These are phyloP conservation scores for Fusarium graminum DNA, from an alignment of 2,329 filamentous ascomycete species.

Conservation along the genomic window DNA sequence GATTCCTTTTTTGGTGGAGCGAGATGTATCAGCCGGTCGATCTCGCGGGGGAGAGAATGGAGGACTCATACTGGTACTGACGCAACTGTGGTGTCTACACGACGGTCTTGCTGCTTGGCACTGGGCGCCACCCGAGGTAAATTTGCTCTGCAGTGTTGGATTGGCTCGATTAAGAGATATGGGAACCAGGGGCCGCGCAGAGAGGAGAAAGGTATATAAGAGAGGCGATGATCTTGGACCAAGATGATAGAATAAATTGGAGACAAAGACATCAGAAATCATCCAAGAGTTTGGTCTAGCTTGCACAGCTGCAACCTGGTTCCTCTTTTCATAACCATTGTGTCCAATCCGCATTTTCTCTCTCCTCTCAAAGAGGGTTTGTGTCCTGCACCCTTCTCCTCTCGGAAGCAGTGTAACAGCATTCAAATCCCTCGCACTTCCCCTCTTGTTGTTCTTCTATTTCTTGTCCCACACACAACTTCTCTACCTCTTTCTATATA, in stretches of 20 bases:
- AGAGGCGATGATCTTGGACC: conserved; percentile 26
- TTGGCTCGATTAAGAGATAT: conserved; percentile 37
- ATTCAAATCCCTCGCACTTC: conserved; percentile 17
- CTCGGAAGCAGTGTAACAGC: conserved; percentile 32
- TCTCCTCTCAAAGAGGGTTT: conserved; percentile 22
- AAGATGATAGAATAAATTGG: conserved; percentile 21
- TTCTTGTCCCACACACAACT: conserved; percentile 3
- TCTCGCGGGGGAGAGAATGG: conserved; percentile 43
- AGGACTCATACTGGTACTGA: conserved; percentile 13
- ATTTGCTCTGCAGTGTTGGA: conserved; percentile 21
- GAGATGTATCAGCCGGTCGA: conserved; percentile 33
- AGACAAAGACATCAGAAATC: conserved; percentile 20
- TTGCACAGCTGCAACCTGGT: conserved; percentile 24
- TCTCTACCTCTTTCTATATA: conserved; percentile 4
- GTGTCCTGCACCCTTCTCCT: conserved; percentile 21
- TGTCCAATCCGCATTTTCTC: conserved; percentile 4
- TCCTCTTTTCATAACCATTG: background rate
- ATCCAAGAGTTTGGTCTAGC: background rate
- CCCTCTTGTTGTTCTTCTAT: conserved; percentile 4
- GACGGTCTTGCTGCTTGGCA: conserved; percentile 18
- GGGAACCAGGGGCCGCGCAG: background rate
- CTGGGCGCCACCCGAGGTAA: conserved; percentile 48
- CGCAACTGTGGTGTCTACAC: conserved; percentile 11
- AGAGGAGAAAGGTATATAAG: conserved; percentile 14
- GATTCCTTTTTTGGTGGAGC: conserved; percentile 31